These are phyloP conservation scores for Colletotrichum truncatum DNA, from an alignment of 2,329 filamentous ascomycete genomes.

Conservation along the genomic window DNA sequence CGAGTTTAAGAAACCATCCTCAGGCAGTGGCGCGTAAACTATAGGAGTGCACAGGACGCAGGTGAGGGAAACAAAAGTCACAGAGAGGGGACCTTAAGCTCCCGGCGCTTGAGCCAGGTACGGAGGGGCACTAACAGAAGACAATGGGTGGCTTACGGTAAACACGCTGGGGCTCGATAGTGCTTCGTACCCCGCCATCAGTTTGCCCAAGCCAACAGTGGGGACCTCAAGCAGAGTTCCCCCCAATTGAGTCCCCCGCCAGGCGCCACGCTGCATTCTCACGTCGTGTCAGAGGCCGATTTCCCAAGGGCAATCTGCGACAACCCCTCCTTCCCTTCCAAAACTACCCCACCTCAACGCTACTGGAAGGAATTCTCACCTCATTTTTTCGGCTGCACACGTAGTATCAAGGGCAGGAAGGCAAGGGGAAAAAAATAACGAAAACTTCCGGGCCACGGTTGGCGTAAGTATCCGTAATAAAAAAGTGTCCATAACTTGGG, in stretches of 20 bases:
- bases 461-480: not conserved
- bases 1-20: not conserved
- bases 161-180: constrained; percentile 4
- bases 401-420: no score
- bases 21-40: not conserved
- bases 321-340: constrained; percentile 26
- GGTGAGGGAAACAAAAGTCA: not conserved
- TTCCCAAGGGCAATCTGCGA: constrained; percentile 26
- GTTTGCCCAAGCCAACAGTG: constrained; percentile 14
- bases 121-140: constrained; percentile 14
- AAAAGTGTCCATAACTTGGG: not conserved
- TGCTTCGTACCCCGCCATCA: constrained; percentile 23
- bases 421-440: not conserved
- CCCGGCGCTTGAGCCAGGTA: not conserved
- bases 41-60: not conserved
- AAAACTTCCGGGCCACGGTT: not conserved
- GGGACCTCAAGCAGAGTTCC: constrained; percentile 7
- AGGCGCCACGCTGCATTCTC: constrained; percentile 25
- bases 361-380: constrained; percentile 17
- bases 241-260: constrained; percentile 19
- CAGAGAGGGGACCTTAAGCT: not conserved
- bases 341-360: constrained; percentile 22
- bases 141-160: not conserved
- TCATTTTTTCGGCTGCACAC: constrained; percentile 1
- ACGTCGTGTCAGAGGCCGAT: constrained; percentile 16